Base-by-base conservation (phyloP, 2,329 filamentous ascomycete species). In the Basipetospora chlamydospora region DNA sequence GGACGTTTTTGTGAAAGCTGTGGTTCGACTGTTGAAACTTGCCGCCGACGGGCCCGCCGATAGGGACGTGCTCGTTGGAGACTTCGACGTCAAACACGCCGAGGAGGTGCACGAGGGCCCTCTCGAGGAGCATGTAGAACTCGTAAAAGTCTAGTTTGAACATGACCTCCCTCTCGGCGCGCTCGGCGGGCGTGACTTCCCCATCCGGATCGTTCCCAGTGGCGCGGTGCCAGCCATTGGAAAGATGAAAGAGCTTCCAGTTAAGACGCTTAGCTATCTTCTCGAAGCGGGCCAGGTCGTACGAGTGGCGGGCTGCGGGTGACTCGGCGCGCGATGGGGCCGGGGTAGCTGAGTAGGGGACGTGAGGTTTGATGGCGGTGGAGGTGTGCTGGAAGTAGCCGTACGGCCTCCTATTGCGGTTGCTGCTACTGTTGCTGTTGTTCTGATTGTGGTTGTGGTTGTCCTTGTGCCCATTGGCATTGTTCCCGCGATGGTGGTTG, bases 111-210 rank as follows among this genome's bases (percentile, higher is more conserved):
- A 81, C 75, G 6, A 84, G 61, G 0, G 77, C 77, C 21, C 80
- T 71, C 55, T 85, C 80, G 6, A 84, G 67, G 25, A 81, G 65
- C 35, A 73, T 72, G 57, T 84, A 84, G 52, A 78, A 84, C 48
- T 85, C 80, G 54, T 80, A 76, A 43, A 84, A 85, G 48, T 84
- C 80, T 6, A 84, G 65, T 52, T 84, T 83, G 60, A 84, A 84
- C 64, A 82, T 82, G 12, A 71, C 64, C 52, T 78, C 73, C 0
- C 68, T 68, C 43, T 70, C 65, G 5, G 38, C 42, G 3, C 39
- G 13, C 32, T 40, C 21, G 3, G 21, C 32, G 1, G 31, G 35
- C n/a, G 28, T 20, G n/a, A 30, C 25, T 18, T 43, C 40, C 2
- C 39, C 44, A 6, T 49, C 46, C n/a, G 47, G 39, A n/a, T n/a